Evolutionary conservation across 148 eudicot species (phyloP).

Genomic region (Rhododendron mucronatum): DNA sequence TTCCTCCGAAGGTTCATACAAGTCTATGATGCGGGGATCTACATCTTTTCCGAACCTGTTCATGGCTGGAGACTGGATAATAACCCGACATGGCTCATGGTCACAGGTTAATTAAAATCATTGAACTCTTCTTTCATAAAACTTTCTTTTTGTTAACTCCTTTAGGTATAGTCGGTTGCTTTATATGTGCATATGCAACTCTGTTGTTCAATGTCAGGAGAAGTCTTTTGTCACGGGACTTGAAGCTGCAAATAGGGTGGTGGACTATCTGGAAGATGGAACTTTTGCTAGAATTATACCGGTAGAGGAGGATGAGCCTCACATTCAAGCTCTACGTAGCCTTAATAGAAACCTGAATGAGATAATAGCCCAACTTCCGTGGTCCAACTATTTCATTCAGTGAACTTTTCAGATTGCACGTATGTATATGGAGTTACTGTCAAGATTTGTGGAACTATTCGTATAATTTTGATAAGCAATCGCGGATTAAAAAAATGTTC

Average conservation of each 20-base stretch:
- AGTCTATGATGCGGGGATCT: conserved; percentile 61
- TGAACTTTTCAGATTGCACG: conserved; percentile 11
- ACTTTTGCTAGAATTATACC: conserved; percentile 56
- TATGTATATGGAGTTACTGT: neutral
- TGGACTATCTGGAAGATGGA: conserved; percentile 60
- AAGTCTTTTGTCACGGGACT: conserved; percentile 68
- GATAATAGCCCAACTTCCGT: conserved; percentile 55
- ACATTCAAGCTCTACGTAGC: conserved; percentile 53
- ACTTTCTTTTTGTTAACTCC: neutral
- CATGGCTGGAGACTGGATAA: conserved; percentile 87
- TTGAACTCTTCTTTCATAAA: neutral
- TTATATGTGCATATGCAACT: neutral
- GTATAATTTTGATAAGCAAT: neutral
- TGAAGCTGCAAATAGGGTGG: conserved; percentile 74
- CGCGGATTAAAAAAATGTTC: neutral
- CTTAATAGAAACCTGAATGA: conserved; percentile 51
- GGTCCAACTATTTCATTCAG: conserved; percentile 49
- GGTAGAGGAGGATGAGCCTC: conserved; percentile 61
- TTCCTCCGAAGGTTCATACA: conserved; percentile 52
- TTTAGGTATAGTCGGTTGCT: neutral
- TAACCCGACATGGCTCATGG: conserved; percentile 74
- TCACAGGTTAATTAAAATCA: conserved; percentile 42
- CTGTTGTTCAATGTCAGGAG: conserved; percentile 33
- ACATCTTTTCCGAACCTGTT: conserved; percentile 69
- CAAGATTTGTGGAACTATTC: neutral